These are phyloP conservation scores for Daldinia loculata DNA, from an alignment of 495 filamentous ascomycete species.

Conservation along the genomic window DNA sequence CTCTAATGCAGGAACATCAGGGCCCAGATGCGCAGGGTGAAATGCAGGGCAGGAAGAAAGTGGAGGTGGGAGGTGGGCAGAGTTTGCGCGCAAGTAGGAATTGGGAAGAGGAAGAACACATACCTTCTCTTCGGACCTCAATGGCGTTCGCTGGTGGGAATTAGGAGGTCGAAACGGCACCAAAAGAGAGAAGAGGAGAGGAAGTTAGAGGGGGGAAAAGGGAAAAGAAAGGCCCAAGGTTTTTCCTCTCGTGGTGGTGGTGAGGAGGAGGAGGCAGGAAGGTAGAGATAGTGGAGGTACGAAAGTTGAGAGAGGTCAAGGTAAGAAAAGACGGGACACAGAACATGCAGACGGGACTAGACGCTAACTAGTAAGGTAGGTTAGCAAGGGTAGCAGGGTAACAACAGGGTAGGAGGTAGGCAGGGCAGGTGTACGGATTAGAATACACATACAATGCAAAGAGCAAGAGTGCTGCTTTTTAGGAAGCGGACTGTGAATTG, in stretches of 20 bases:
- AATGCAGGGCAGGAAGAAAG: slow-evolving; percentile 42
- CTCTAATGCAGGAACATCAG: slow-evolving; percentile 55
- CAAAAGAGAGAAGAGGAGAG: slow-evolving; percentile 49
- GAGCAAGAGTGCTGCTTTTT: slow-evolving; percentile 35
- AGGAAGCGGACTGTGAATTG: slow-evolving; percentile 25
- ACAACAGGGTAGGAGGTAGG: slow-evolving; percentile 14
- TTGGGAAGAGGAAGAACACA: slow-evolving; percentile 43
- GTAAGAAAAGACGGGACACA: slow-evolving; percentile 47
- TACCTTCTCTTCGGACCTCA: slow-evolving; percentile 52
- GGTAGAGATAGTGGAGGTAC: slow-evolving; percentile 52
- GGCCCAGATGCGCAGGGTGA: slow-evolving; percentile 47
- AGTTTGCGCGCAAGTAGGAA: slow-evolving; percentile 46
- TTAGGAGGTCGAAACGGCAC: slow-evolving; percentile 50
- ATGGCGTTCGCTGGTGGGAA: slow-evolving; percentile 46
- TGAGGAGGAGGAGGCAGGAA: slow-evolving; percentile 50
- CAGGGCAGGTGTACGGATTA: slow-evolving; percentile 17
- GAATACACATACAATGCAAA: slow-evolving; percentile 2
- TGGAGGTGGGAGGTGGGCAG: slow-evolving; percentile 39
- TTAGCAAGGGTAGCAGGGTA: slow-evolving; percentile 34
- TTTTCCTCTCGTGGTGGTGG: slow-evolving; percentile 53
- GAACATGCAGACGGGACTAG: slow-evolving; percentile 46
- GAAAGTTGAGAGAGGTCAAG: slow-evolving; percentile 49
- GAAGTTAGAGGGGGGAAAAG: slow-evolving; percentile 46
- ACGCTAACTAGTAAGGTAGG: slow-evolving; percentile 44
- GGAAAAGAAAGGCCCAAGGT: slow-evolving; percentile 48